A percentile compares a stretch with the other conserved stretches of the same genome.
These are phyloP conservation scores for Salvia splendens DNA, from an alignment of 257 asterid species.

Conservation along the genomic window DNA sequence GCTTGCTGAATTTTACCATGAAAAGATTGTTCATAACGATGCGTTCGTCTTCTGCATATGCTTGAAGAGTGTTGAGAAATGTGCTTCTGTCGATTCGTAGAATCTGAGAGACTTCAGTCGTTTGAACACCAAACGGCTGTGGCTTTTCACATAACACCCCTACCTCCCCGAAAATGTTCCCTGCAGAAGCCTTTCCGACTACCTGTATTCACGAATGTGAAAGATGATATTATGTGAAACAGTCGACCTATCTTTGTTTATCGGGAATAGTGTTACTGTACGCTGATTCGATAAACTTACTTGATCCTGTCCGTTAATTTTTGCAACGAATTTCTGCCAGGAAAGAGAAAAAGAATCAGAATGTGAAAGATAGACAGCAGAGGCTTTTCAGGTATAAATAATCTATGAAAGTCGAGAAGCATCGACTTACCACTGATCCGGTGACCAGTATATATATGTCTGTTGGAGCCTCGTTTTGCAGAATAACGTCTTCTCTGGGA, in stretches of 20 bases:
- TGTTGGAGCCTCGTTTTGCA: constrained; percentile 73
- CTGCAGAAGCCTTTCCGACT: constrained; percentile 56
- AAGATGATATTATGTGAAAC: constrained; percentile 4
- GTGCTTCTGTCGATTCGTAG: constrained; percentile 54
- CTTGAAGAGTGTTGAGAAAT: constrained; percentile 50
- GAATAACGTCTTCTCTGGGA: constrained; percentile 76
- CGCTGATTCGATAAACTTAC: constrained; percentile 40
- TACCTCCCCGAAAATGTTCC: constrained; percentile 77
- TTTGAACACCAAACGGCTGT: constrained; percentile 61
- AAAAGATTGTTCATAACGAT: constrained; percentile 59
- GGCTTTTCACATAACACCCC: constrained; percentile 64
- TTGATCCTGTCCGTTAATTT: constrained; percentile 55
- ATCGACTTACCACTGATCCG: constrained; percentile 64
- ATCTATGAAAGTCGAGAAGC: not conserved
- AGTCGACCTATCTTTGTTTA: not conserved
- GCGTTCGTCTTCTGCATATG: constrained; percentile 56
- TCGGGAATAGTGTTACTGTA: not conserved
- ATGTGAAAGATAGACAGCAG: constrained; percentile 17
- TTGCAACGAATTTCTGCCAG: constrained; percentile 56
- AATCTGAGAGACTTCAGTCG: constrained; percentile 67
- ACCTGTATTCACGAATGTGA: constrained; percentile 37
- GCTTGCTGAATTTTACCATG: constrained; percentile 46
- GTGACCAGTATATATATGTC: constrained; percentile 70
- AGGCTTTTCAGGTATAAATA: not conserved
- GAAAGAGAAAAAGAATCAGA: not conserved